Evolutionary conservation across 2,329 filamentous ascomycete genomes (phyloP), one percentile per base, ranked within the genome.

Genomic region (Ceratocystis papillata): DNA sequence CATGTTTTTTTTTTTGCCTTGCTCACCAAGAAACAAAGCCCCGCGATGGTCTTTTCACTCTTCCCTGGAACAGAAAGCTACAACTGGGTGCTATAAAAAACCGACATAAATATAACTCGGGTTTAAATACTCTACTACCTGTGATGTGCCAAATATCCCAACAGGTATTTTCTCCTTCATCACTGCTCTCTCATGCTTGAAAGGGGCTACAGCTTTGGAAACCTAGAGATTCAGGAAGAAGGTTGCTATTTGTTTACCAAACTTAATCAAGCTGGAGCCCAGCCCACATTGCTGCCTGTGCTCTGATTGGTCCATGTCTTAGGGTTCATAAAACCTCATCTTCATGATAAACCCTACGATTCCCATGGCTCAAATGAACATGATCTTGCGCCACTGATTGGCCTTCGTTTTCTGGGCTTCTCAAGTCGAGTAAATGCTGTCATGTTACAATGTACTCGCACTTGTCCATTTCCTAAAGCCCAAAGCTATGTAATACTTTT

Each of bases 11-110:
- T 33, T 41, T 41, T 59, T 59, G 53, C 25, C 53, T 59, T 33
- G 25, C 17, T 59, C 53, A 37, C 17, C 53, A 59, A 59, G n/a
- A 59, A 41, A 41, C 37, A 41, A 41, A 41, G 37, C 53, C 53
- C 53, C 28, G 53, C 53, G 53, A 59, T 33, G 53, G 25, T 33
- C 15, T 33, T 37, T n/a, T 41, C 37, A 41, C 37, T 12, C 33
- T 59, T n/a, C 3, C 2, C 25, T 30, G 5, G 20, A 33, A 30
- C 28, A 37, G n/a, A 25, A 59, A 33, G 30, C 12, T 30, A 30
- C 53, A 59, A 59, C 3, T 17, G 15, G 20, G 25, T 25, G 48
- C 2, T 41, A 41, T 12, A 12, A 12, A 41, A 41, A 12, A 41
- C 4, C 0, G 10, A 41, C 8, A 12, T 41, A 12, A 12, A 41